Conservation (phyloP, 495 filamentous ascomycete species). For the Penicillium soppii region DNA sequence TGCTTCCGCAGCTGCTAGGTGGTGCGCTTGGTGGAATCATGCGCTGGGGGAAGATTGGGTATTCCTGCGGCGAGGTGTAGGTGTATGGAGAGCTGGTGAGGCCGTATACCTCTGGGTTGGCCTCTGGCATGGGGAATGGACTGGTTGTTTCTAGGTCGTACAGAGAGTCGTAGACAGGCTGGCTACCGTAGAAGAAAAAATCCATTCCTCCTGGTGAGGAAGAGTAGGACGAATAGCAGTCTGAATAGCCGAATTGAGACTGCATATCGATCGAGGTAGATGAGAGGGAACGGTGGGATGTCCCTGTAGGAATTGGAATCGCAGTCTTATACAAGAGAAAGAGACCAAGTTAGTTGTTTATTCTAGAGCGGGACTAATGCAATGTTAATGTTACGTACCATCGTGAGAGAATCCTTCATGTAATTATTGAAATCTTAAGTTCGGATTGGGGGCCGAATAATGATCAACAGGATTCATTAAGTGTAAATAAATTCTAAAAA, state of each 20-base stretch:
- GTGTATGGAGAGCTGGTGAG: constrained; percentile 28
- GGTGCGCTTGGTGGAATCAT: constrained; percentile 19
- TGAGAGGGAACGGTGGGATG: neutral
- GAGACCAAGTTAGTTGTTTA: constrained; percentile 1
- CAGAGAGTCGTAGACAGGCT: constrained; percentile 21
- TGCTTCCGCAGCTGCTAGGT: constrained; percentile 23
- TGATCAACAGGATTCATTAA: neutral
- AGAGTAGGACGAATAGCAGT: constrained; percentile 26
- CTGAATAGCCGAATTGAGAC: constrained; percentile 27
- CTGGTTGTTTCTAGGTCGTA: constrained; percentile 20
- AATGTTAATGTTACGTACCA: constrained; percentile 14
- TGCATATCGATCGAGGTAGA: constrained; percentile 18
- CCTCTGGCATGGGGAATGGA: constrained; percentile 20
- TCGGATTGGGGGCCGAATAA: neutral
- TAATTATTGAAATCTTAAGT: neutral
- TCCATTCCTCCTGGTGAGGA: constrained; percentile 30
- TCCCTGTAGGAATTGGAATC: constrained; percentile 5
- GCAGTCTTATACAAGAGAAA: constrained; percentile 18
- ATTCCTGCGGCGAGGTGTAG: constrained; percentile 11
- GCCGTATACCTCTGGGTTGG: constrained; percentile 19
- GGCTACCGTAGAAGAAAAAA: constrained; percentile 27
- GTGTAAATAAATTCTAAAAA: neutral
- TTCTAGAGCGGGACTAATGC: constrained; percentile 6
- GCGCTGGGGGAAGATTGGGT: constrained; percentile 13
- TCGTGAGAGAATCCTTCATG: constrained; percentile 23